Evolutionary conservation across 148 eudicot genomes (phyloP), one percentile per base, ranked within the genome.

Genomic region (Cornus kousa): DNA sequence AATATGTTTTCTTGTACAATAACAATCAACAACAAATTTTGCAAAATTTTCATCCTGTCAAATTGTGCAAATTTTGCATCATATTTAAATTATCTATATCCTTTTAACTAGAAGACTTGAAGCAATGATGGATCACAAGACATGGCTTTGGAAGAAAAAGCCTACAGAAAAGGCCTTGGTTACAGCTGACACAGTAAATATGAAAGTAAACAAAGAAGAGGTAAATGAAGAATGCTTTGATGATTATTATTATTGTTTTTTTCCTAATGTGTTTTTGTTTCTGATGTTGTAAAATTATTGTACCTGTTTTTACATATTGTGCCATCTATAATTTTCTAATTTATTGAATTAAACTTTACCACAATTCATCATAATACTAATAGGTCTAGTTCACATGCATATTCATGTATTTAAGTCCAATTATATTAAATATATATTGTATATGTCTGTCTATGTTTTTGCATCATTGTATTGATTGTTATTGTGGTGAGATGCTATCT

Each of bases 81-180:
- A 76, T 28, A 28, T 70, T 59, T 76, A 75, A 31, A 31, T 50
- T 74, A 14, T 67, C 35, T n/a, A 35, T 31, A 31, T 17, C 68
- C 48, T 32, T 35, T 77, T 17, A 39, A 31, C 46, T 12, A 19
- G 64, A 77, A 70, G 35, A 64, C 22, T 57, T 71, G 65, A 22
- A 48, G 72, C 75, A 72, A 89, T 76, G 83, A 87, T 87, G 81
- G 98, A 94, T 78, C 84, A 85, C 57, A 94, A 90, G 81, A 65
- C 94, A 64, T 91, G 95, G 97, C 83, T 79, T 2, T 92, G 98
- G 98, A 93, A 90, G 90, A 95, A 87, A 87, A 92, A 86, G 75
- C 75, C 95, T 60, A 81, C 89, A 3, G 95, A 87, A 80, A 91
- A 91, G 86, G 80, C 82, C 67, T 68, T 78, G 16, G 74, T 76